These are phyloP conservation scores for Domatiomyces globalis DNA, from an alignment of 2,329 filamentous ascomycete genomes.

Conservation along the genomic window DNA sequence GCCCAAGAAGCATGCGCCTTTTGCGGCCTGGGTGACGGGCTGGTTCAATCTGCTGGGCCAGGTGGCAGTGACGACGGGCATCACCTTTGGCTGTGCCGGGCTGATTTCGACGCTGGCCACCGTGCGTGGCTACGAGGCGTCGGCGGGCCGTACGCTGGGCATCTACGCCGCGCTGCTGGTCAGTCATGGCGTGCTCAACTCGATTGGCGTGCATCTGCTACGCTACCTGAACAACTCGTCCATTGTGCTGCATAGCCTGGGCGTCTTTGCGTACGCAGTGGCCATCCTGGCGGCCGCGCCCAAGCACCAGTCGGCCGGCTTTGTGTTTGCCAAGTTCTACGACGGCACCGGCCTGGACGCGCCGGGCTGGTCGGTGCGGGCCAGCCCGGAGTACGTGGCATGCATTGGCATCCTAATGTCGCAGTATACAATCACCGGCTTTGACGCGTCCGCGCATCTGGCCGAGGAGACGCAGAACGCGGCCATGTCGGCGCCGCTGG, in stretches of 20 bases:
- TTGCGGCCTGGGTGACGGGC: slow-evolving; percentile 36
- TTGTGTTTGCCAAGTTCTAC: slow-evolving; percentile 41
- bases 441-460: slow-evolving; percentile 34
- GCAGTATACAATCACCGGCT: slow-evolving; percentile 39
- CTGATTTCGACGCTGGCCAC: slow-evolving; percentile 34
- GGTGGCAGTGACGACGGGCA: slow-evolving; percentile 37
- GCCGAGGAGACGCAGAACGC: slow-evolving; percentile 45
- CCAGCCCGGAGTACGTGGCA: slow-evolving; percentile 41
- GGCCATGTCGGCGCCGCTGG: slow-evolving; percentile 43
- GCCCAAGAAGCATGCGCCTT: slow-evolving; percentile 32
- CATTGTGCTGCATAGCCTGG: slow-evolving; percentile 41
- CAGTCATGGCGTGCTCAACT: slow-evolving; percentile 42
- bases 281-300: slow-evolving; percentile 45
- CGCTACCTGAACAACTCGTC: slow-evolving; percentile 44
- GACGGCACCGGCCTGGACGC: slow-evolving; percentile 36
- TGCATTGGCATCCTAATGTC: slow-evolving; percentile 40
- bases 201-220: slow-evolving; percentile 43
- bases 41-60: slow-evolving; percentile 38
- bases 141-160: slow-evolving; percentile 39
- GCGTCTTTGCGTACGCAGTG: slow-evolving; percentile 40
- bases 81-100: slow-evolving; percentile 33
- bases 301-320: slow-evolving; percentile 40
- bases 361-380: slow-evolving; percentile 40
- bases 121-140: slow-evolving; percentile 32
- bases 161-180: slow-evolving; percentile 45